phyloP scores from a whole-genome alignment of 306 rosid species.

The Casuarina glauca region DNA sequence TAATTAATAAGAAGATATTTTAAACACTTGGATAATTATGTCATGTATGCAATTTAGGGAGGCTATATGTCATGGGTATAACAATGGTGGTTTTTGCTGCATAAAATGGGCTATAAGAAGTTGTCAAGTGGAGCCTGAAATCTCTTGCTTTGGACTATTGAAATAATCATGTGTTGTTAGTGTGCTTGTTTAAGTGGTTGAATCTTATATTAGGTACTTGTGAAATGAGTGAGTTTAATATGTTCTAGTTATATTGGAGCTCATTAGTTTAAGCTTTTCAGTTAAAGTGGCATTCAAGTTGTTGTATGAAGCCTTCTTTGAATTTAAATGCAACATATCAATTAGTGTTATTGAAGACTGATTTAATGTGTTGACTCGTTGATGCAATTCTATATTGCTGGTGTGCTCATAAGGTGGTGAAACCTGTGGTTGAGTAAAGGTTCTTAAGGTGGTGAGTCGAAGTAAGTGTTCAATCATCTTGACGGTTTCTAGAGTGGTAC shows the following conservation, averaged over 20 bases:
- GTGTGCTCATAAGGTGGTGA: not conserved
- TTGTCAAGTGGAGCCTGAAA: not conserved
- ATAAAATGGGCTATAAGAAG: not conserved
- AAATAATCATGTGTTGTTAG: not conserved
- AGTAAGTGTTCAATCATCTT: not conserved
- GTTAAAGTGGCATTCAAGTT: not conserved
- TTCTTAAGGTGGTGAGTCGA: not conserved
- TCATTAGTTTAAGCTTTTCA: not conserved
- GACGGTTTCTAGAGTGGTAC: not conserved
- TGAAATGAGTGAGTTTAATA: not conserved
- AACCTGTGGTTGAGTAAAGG: not conserved
- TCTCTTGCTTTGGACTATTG: not conserved
- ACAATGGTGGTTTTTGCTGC: not conserved
- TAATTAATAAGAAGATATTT: not conserved
- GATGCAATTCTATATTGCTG: not conserved
- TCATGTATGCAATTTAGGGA: not conserved
- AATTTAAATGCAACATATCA: no score
- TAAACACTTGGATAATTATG: not conserved
- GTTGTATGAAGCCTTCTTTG: not conserved
- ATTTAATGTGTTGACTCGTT: not conserved
- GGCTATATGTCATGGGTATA: not conserved
- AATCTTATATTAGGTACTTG: not conserved
- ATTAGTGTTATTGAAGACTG: not conserved
- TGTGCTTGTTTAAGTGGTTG: not conserved
- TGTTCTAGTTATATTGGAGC: not conserved